Conservation (phyloP, 495 filamentous ascomycete genomes). For the Hapsidospora chrysogenum region DNA sequence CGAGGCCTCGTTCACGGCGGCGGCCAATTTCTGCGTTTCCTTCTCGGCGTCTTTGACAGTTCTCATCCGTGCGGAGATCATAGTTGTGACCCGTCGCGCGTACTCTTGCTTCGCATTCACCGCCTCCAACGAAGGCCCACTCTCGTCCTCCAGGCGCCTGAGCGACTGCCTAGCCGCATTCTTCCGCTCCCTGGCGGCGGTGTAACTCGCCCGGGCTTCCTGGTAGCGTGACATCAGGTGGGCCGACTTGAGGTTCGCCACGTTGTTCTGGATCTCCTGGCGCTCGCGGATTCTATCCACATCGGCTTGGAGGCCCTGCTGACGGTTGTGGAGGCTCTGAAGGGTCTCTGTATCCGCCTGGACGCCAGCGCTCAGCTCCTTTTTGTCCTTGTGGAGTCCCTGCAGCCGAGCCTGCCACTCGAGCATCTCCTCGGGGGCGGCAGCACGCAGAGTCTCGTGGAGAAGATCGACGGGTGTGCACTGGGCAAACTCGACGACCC, state of each 20-base stretch:
- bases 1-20: constrained; percentile 28
- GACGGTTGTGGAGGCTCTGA: constrained; percentile 48
- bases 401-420: constrained; percentile 65
- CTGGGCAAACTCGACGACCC: constrained; percentile 84
- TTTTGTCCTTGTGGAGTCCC: constrained; percentile 49
- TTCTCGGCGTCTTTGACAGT: neutral
- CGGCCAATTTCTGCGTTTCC: constrained; percentile 1
- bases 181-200: constrained; percentile 27
- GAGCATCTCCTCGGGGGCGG: constrained; percentile 63
- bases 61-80: constrained; percentile 7
- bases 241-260: constrained; percentile 47
- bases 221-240: constrained; percentile 51
- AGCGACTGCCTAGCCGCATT: constrained; percentile 33
- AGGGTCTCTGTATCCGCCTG: constrained; percentile 43
- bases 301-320: constrained; percentile 63
- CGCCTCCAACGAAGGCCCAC: constrained; percentile 49
- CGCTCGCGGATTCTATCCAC: constrained; percentile 71
- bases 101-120: constrained; percentile 53
- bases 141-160: constrained; percentile 36
- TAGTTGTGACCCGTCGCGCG: constrained; percentile 11
- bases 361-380: constrained; percentile 39
- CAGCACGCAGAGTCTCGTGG: constrained; percentile 69
- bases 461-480: constrained; percentile 76
- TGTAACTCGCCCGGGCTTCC: constrained; percentile 20
- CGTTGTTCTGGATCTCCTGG: constrained; percentile 42